Base-by-base conservation (phyloP, 2,329 filamentous ascomycete genomes). In the Zarea fungicola region DNA sequence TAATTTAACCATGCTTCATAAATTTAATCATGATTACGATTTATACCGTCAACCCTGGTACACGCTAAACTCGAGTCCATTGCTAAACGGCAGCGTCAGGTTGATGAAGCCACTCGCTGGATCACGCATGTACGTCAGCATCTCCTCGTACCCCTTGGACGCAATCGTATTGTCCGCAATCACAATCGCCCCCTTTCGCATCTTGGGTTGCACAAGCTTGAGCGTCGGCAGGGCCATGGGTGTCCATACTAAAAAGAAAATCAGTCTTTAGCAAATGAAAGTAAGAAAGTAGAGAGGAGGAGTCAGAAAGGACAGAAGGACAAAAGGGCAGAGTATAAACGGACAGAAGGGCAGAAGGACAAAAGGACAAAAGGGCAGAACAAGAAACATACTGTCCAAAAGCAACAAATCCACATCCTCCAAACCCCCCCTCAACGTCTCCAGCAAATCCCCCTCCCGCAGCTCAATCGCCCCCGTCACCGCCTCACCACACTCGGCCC, bases 371-470 rank as follows among this genome's bases (percentile, higher is more conserved):
- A 29, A 29, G 28, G 8, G 28, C 7, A 29, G 28, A 14, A 29
- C 28, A 29, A 29, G 28, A 14, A 29, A n/a, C 77, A 64, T 64
- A 81, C 78, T 81, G 56, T 82, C 78, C 18, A 83, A 64, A 23
- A 81, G 61, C 26, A 83, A 54, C 35, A 81, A 49, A 29, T 68
- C 65, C 1, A 57, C 53, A 6, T 48, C 48, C 19, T 51, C 51
- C 11, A 52, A 26, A 26, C 50, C 35, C 42, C 50, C 48, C 50
- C 70, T 71, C 3, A 60, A 60, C 1, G 76, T 81, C 59, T 81
- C 71, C 1, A 67, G 62, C 42, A 82, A 52, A 56, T 81, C 74
- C 0, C 78, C 78, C 52, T 73, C 74, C 3, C 77, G 62, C 14
- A 82, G 60, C 16, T 80, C 76, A 55, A 81, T 76, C 55, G 66